Evolutionary conservation across 331 rosid genomes (phyloP), one percentile per base, ranked within the genome.

Genomic region (Pyracantha coccinea): DNA sequence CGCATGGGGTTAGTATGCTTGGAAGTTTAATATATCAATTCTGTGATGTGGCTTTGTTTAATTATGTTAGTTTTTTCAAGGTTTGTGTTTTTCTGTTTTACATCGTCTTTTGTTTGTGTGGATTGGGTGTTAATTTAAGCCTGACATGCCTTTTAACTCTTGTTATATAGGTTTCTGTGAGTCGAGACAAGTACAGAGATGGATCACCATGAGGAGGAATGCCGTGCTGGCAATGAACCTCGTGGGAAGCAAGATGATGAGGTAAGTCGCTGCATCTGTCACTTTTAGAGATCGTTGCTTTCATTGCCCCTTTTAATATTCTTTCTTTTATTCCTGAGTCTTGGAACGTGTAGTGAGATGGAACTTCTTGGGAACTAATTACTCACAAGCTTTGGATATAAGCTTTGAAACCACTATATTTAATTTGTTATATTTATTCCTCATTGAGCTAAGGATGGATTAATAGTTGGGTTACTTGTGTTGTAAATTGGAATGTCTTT

Each of bases 181-280:
- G 54, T 63, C 77, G 69, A 68, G 72, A 31, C 53, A 21, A 80
- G 61, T 61, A 66, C 69, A 23, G 72, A 66, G 66, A 93, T 93
- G 98, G 97, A 93, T 80, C 93, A 91, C 63, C 86, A 80, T 3
- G 98, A 91, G 71, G 97, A 93, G 70, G 98, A 92, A 59, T 70
- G 84, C 58, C 89, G 85, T 32, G 65, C 52, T 21, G 91, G 78
- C 29, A 76, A 82, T 78, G 92, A 86, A 73, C 80, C 86, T 80
- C 92, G 78, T 55, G 79, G 88, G 75, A 91, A 93, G 85, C 93
- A 90, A 69, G 92, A 93, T 72, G 94, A 89, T 31, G 97, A 91
- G 96, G 98, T 89, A 68, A 60, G 79, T 69, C 74, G 28, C 83
- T 79, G 59, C 27, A 35, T 57, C 52, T 69, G 73, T 54, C 57